A percentile compares a stretch with the other conserved stretches of the same genome.
Evolutionary conservation across 1,139 yeast genomes (phyloP).

Genomic region (Sugiyamaella sp.): DNA sequence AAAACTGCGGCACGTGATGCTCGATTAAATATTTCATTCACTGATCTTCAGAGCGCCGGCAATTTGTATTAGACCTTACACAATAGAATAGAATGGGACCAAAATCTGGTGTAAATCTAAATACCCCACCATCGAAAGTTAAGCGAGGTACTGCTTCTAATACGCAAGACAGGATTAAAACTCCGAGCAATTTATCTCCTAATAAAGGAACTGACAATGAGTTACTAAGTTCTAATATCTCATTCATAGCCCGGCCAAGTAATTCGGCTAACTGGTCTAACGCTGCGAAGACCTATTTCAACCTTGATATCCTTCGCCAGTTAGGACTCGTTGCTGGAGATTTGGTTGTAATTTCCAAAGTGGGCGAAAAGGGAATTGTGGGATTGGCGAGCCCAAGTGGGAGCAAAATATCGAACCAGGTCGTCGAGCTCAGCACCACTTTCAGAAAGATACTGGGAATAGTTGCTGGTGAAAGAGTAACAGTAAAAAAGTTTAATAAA

Average conservation of each 20-base stretch:
- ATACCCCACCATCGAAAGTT: constrained; percentile 28
- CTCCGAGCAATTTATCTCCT: constrained; percentile 2
- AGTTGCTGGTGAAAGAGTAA: constrained; percentile 72
- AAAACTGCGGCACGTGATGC: not conserved
- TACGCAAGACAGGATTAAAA: constrained; percentile 10
- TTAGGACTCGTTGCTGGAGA: constrained; percentile 59
- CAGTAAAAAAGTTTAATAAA: constrained; percentile 48
- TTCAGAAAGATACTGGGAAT: constrained; percentile 59
- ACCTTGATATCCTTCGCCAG: constrained; percentile 56
- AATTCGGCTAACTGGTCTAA: constrained; percentile 40
- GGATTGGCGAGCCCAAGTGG: constrained; percentile 36
- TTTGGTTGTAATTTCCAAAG: constrained; percentile 54
- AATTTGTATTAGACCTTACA: no score
- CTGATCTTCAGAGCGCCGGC: no score
- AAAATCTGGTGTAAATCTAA: constrained; percentile 24
- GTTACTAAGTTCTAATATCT: not conserved
- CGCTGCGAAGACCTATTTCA: constrained; percentile 50
- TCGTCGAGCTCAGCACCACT: constrained; percentile 54
- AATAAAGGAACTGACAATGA: constrained; percentile 18
- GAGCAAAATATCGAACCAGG: constrained; percentile 42
- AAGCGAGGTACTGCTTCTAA: constrained; percentile 21
- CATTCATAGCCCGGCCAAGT: constrained; percentile 60
- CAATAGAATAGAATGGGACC: constrained; percentile 13
- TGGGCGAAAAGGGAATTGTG: constrained; percentile 41
- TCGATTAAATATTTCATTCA: no score